These are phyloP conservation scores for Myxozyma vanderwaltii DNA, from an alignment of 805 yeast species.

Conservation along the genomic window DNA sequence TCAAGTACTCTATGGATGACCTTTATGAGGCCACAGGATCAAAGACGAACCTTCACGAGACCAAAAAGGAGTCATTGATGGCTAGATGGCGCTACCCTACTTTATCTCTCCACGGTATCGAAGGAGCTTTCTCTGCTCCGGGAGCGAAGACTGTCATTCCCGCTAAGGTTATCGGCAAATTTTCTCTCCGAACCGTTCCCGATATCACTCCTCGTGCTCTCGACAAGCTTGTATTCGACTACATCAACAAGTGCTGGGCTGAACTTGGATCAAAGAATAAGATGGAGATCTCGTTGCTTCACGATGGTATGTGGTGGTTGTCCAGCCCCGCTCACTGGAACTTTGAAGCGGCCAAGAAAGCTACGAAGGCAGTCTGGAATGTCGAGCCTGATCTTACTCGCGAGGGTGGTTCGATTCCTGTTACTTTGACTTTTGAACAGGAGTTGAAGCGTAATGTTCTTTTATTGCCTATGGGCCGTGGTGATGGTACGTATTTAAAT, in stretches of 20 bases:
- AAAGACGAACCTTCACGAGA: constrained; percentile 72
- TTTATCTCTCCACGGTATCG: constrained; percentile 92
- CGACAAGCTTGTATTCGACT: constrained; percentile 72
- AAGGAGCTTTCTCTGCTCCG: constrained; percentile 91
- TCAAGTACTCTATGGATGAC: constrained; percentile 82
- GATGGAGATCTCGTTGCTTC: constrained; percentile 71
- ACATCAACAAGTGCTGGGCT: constrained; percentile 65
- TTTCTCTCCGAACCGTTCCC: constrained; percentile 96
- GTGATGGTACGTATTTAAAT: constrained; percentile 58
- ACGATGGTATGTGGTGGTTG: constrained; percentile 96
- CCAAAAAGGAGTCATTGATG: constrained; percentile 84
- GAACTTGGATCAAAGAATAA: constrained; percentile 77
- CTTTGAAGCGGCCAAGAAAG: constrained; percentile 91
- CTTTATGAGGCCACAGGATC: constrained; percentile 89
- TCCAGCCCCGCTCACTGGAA: constrained; percentile 90
- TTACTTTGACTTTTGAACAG: constrained; percentile 90
- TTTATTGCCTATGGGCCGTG: constrained; percentile 95
- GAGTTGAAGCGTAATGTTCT: constrained; percentile 82
- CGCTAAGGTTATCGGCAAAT: constrained; percentile 89
- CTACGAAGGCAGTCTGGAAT: constrained; percentile 93
- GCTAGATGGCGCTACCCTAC: constrained; percentile 99
- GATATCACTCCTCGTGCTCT: constrained; percentile 79
- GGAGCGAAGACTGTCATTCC: constrained; percentile 99
- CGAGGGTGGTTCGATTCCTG: constrained; percentile 99
- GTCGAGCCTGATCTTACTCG: constrained; percentile 95